Conservation (phyloP, 352 stramenopile species). For the Pythium folliculosum region DNA sequence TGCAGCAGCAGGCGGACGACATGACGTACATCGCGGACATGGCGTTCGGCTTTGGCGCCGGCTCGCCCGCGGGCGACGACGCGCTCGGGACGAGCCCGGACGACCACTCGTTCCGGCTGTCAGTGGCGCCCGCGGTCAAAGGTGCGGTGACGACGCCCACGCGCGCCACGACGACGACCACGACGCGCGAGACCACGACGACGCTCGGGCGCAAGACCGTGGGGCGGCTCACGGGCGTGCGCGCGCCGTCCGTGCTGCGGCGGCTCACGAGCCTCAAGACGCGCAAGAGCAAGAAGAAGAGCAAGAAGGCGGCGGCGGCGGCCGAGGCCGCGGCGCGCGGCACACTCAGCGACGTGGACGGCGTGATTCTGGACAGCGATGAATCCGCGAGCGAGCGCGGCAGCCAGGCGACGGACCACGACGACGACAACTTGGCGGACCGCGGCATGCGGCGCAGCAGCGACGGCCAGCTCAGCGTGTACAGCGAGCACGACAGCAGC, state of each 20-base stretch:
- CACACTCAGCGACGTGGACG: not conserved
- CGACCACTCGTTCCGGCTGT: constrained; percentile 9
- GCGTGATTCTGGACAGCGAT: constrained; percentile 23
- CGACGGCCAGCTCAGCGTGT: constrained; percentile 7
- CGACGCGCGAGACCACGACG: not conserved
- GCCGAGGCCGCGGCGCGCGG: not conserved
- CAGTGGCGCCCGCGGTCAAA: not conserved
- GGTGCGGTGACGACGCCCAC: not conserved
- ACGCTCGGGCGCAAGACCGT: not conserved
- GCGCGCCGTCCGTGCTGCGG: constrained; percentile 7
- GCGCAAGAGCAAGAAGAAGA: constrained; percentile 17
- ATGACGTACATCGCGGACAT: constrained; percentile 39
- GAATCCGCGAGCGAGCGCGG: constrained; percentile 10
- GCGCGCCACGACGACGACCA: constrained; percentile 3
- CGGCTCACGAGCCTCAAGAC: constrained; percentile 15
- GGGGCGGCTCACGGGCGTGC: not conserved
- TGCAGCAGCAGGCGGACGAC: constrained; percentile 59
- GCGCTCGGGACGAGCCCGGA: constrained; percentile 2
- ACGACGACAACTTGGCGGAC: not conserved
- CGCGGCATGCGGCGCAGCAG: not conserved
- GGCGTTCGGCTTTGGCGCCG: constrained; percentile 21
- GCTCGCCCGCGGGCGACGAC: constrained; percentile 1
- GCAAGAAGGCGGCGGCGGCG: not conserved
- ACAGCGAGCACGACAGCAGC: constrained; percentile 21
- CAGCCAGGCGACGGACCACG: not conserved